Conservation (phyloP, 768 basidiomycete species). For the Multifurca ochricompacta region DNA sequence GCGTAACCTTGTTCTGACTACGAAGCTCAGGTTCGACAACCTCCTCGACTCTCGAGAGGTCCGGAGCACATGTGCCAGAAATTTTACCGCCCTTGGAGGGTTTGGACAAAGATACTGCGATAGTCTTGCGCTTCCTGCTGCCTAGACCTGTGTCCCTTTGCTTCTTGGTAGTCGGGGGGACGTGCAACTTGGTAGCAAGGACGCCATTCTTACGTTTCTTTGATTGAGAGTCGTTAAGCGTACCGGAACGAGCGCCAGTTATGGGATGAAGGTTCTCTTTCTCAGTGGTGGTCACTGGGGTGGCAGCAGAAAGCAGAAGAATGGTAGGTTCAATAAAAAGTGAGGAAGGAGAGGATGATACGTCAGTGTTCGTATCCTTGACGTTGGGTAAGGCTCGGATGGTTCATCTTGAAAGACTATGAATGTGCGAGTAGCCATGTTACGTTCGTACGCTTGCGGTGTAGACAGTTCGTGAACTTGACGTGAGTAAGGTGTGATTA, state of each 20-base stretch:
- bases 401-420: slow-evolving; percentile 57
- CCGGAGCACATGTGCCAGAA: slow-evolving; percentile 16
- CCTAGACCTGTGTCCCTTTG: slow-evolving; percentile 38
- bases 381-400: slow-evolving; percentile 28
- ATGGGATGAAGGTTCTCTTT: slow-evolving; percentile 77
- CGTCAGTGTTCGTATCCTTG: slow-evolving; percentile 26
- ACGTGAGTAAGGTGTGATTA: slow-evolving; percentile 14
- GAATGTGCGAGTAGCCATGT: slow-evolving; percentile 52
- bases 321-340: slow-evolving; percentile 26
- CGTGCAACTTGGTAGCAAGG: slow-evolving; percentile 45
- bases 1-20: slow-evolving; percentile 37
- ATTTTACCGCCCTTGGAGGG: slow-evolving; percentile 5
- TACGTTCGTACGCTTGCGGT: slow-evolving; percentile 13
- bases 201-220: slow-evolving; percentile 62
- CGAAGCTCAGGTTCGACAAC: slow-evolving; percentile 46
- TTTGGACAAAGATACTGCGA: slow-evolving; percentile 23
- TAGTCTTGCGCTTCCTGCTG: slow-evolving; percentile 54
- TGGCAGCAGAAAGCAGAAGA: slow-evolving; percentile 22
- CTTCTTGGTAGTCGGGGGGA: slow-evolving; percentile 35
- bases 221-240: slow-evolving; percentile 29
- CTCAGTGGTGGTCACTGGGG: slow-evolving; percentile 32
- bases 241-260: slow-evolving; percentile 54
- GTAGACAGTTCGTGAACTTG: slow-evolving; percentile 14
- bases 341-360: slow-evolving; percentile 25
- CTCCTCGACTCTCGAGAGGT: slow-evolving; percentile 34